Percentiles rank a stretch among this genome's conserved stretches.
phyloP scores from a whole-genome alignment of 73 alveolate species.

The Symbiodinium natans region DNA sequence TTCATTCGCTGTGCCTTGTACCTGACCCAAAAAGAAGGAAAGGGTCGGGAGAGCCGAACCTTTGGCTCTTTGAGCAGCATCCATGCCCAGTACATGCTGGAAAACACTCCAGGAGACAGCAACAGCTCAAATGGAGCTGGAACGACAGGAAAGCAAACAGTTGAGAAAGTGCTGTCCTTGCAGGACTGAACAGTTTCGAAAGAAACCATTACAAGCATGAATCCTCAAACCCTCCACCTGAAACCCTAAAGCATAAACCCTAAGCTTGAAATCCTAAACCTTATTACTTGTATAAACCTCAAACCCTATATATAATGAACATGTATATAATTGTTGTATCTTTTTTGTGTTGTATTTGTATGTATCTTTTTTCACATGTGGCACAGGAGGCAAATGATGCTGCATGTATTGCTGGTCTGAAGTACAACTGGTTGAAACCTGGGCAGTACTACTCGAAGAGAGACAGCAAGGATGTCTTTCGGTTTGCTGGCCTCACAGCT shows the following conservation, averaged over 20 bases:
- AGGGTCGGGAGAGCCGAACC: neutral
- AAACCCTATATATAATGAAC: neutral
- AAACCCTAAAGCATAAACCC: neutral
- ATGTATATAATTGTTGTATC: neutral
- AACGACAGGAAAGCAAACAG: neutral
- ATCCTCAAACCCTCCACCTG: neutral
- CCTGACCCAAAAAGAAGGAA: slow-evolving; percentile 3
- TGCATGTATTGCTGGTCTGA: neutral
- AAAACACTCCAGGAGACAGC: no score
- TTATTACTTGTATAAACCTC: neutral
- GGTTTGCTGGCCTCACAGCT: neutral
- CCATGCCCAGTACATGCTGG: neutral
- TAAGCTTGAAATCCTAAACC: neutral
- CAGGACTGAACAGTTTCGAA: neutral
- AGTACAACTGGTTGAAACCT: neutral
- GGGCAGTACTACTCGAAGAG: neutral
- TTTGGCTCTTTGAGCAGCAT: neutral
- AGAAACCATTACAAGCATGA: no score
- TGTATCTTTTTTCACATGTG: neutral
- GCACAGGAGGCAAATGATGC: neutral
- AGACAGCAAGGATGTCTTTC: neutral
- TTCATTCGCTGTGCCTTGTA: neutral
- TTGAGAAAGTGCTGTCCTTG: no score
- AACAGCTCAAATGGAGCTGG: no score
- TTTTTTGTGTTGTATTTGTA: neutral